Base-by-base conservation (phyloP, 2,329 filamentous ascomycete species). In the Aspergillus sp. region DNA sequence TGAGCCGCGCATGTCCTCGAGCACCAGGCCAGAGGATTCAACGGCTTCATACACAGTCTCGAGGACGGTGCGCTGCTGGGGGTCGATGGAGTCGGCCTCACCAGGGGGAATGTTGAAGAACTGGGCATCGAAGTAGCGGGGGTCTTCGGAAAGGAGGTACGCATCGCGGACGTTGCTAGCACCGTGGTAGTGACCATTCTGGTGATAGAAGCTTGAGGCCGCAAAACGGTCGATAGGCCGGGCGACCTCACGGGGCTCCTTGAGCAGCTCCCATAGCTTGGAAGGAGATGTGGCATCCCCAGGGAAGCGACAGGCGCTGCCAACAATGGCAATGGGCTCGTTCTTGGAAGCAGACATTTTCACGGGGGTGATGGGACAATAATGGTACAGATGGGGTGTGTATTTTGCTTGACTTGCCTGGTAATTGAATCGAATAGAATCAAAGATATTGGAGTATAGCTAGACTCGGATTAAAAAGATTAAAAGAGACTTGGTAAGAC, bases 11-110 rank as follows among this genome's bases (percentile, higher is more conserved):
- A 74, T 13, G 2, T 54, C 49, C 30, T 62, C 62, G 28, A 65
- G 60, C 53, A 52, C 58, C 12, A 63, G 23, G 1, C 67, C 66
- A 7, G 63, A 64, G 30, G 57, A 43, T 25, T 65, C 72, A 47
- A 65, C 62, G 12, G 75, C 74, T 51, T 82, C 75, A 63, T 81
- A 82, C 0, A 79, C 76, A 1, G 69, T 70, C 63, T 81, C 75
- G 5, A 72, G 41, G 4, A 69, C 60, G 2, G 68, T 50, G 1
- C 70, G 50, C 41, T 71, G 69, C 48, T 70, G 67, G 17, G 70
- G 70, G 52, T 72, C 70, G 47, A 72, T 71, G 4, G 81, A 80
- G 12, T 67, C 67, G 15, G 65, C 70, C 28, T 72, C 70, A 4
- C 21, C 49, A 2, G 59, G 23, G 1, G 49, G 49, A 47, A 72